Conservation (phyloP, 495 filamentous ascomycete species). For the Cenococcum geophilum region DNA sequence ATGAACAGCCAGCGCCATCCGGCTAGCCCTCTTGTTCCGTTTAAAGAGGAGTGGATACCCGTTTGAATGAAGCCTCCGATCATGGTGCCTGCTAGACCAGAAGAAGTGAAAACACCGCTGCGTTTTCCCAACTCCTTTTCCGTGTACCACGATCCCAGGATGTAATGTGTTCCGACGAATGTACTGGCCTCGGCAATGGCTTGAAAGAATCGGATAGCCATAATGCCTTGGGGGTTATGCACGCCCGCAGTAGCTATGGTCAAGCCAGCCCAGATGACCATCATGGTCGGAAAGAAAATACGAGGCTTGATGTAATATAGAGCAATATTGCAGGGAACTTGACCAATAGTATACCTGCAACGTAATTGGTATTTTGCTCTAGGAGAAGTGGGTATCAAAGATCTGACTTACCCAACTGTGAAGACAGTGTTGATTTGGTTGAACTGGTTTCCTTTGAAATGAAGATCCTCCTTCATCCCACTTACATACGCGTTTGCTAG, state of each 20-base stretch:
- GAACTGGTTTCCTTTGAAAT: constrained; percentile 52
- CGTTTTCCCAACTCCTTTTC: constrained; percentile 59
- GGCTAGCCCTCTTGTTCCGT: constrained; percentile 46
- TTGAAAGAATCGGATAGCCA: constrained; percentile 64
- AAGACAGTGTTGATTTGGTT: constrained; percentile 52
- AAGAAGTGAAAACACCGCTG: constrained; percentile 42
- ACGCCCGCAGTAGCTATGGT: constrained; percentile 55
- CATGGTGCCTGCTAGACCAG: constrained; percentile 41
- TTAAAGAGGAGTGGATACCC: constrained; percentile 50
- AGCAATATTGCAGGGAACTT: constrained; percentile 56
- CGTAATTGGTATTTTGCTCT: neutral
- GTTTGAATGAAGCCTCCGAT: constrained; percentile 54
- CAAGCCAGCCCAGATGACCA: constrained; percentile 54
- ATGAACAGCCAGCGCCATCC: constrained; percentile 69
- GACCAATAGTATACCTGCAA: constrained; percentile 39
- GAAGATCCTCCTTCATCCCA: constrained; percentile 59
- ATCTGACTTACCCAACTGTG: constrained; percentile 39
- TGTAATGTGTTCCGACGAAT: constrained; percentile 60
- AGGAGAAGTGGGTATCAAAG: neutral
- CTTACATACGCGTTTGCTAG: constrained; percentile 59
- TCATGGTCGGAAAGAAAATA: constrained; percentile 56
- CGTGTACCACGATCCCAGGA: constrained; percentile 64
- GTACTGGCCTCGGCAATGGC: constrained; percentile 55
- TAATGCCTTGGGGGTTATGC: constrained; percentile 49
- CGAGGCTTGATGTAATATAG: constrained; percentile 54